Evolutionary conservation across 805 yeast species (phyloP).

Genomic region (Grigorovia transvaalensis): DNA sequence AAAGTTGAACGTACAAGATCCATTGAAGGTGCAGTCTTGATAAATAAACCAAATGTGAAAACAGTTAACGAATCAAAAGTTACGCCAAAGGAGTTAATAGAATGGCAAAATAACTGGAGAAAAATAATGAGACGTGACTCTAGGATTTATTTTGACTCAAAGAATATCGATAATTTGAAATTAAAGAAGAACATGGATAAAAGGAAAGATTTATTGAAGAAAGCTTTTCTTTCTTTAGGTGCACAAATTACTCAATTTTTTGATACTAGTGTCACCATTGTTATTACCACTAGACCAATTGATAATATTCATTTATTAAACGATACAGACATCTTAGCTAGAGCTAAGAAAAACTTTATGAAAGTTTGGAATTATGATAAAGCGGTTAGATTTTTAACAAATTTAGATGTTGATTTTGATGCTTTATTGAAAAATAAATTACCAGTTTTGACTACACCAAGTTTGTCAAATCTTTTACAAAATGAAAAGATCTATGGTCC

Average conservation of each 20-base stretch:
- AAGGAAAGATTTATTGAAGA: conserved; percentile 20
- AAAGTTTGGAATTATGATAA: conserved; percentile 87
- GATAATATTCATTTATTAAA: conserved; percentile 32
- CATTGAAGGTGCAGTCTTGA: conserved; percentile 28
- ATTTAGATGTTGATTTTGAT: conserved; percentile 41
- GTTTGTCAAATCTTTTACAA: conserved; percentile 53
- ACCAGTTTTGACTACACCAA: conserved; percentile 23
- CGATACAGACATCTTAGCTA: conserved; percentile 52
- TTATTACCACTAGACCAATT: conserved; percentile 55
- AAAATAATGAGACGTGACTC: conserved; percentile 45
- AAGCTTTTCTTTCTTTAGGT: conserved; percentile 34
- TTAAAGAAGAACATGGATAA: conserved; percentile 20
- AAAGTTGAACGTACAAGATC: conserved; percentile 24
- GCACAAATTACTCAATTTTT: conserved; percentile 52
- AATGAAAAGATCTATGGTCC: conserved; percentile 84
- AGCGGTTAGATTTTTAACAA: conserved; percentile 64
- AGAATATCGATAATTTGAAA: conserved; percentile 14
- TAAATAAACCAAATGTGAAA: conserved; percentile 13
- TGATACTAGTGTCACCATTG: conserved; percentile 58
- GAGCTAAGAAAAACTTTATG: conserved; percentile 49
- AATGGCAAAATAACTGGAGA: conserved; percentile 61
- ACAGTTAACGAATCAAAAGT: conserved; percentile 14
- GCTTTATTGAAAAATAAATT: conserved; percentile 17
- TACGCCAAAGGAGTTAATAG: conserved; percentile 32
- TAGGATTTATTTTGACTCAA: conserved; percentile 49